A percentile compares a stretch with the other conserved stretches of the same genome.
These are phyloP conservation scores for Vavraia culicis DNA, from an alignment of 371 early-diverging fungal genomes.

Conservation along the genomic window DNA sequence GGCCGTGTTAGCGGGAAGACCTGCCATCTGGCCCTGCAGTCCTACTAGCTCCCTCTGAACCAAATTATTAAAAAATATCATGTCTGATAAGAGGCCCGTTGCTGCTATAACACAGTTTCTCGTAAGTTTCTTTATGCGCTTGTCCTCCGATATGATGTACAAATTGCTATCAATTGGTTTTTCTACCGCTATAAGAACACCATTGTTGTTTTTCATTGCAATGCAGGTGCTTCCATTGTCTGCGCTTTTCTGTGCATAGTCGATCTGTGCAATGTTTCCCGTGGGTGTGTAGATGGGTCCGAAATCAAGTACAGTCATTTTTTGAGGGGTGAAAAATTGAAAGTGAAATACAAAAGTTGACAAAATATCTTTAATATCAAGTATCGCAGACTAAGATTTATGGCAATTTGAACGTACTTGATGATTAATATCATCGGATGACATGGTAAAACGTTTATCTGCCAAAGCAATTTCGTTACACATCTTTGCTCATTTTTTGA, in stretches of 20 bases:
- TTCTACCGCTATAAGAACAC: constrained; percentile 84
- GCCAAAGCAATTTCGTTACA: too few relatives aligned
- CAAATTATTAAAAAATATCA: constrained; percentile 9
- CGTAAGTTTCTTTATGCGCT: constrained; percentile 64
- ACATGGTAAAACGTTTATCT: too few relatives aligned
- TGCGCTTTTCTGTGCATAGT: constrained; percentile 85
- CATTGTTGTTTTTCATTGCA: constrained; percentile 86
- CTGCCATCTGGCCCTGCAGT: too few relatives aligned
- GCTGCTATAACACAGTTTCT: constrained; percentile 79
- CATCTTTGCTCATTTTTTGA: too few relatives aligned
- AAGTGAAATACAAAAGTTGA: too few relatives aligned
- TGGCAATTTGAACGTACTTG: too few relatives aligned
- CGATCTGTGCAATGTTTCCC: constrained; percentile 92
- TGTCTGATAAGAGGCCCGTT: constrained; percentile 74
- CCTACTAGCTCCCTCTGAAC: constrained; percentile 1
- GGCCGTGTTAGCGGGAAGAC: too few relatives aligned
- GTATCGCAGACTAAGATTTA: too few relatives aligned
- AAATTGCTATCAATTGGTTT: constrained; percentile 74
- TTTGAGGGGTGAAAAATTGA: too few relatives aligned
- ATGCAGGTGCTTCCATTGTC: constrained; percentile 74
- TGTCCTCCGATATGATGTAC: constrained; percentile 62
- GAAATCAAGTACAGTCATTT: too few relatives aligned
- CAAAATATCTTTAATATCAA: too few relatives aligned
- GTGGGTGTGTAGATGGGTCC: constrained; percentile 96
- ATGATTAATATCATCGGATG: too few relatives aligned